Percentiles rank a stretch among this genome's conserved stretches.
Conservation (phyloP, 352 stramenopile species). For the Elongisporangium anandrum region DNA sequence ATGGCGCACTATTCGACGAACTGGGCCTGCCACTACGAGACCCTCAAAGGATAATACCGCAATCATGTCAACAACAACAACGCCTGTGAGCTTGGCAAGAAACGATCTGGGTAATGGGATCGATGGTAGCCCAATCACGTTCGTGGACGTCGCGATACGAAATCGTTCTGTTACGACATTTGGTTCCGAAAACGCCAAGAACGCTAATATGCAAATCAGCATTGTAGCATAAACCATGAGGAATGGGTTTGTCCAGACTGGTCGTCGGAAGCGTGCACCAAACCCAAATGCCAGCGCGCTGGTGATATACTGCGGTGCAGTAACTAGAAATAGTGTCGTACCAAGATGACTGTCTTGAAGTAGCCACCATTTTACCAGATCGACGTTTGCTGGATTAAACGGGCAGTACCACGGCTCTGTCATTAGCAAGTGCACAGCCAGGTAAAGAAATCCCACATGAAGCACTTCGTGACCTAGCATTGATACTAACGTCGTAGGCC, state of each 20-base stretch:
- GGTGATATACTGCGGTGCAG: constrained; percentile 21
- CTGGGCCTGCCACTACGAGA: constrained; percentile 30
- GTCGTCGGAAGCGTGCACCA: constrained; percentile 26
- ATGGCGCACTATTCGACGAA: constrained; percentile 10
- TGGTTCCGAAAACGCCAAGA: constrained; percentile 23
- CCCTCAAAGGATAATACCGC: constrained; percentile 37
- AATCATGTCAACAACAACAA: constrained; percentile 29
- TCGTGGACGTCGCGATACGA: constrained; percentile 39
- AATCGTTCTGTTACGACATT: constrained; percentile 30
- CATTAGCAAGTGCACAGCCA: constrained; percentile 23
- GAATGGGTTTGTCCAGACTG: constrained; percentile 27
- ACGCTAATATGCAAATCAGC: constrained; percentile 18
- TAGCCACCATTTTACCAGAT: constrained; percentile 43
- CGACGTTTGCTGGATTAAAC: constrained; percentile 30
- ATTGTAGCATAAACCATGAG: constrained; percentile 15
- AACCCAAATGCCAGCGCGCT: constrained; percentile 27
- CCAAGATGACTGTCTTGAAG: constrained; percentile 37
- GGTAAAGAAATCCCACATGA: constrained; percentile 44
- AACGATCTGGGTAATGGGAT: constrained; percentile 44
- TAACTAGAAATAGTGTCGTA: constrained; percentile 28
- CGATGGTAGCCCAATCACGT: constrained; percentile 42
- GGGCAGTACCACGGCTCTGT: constrained; percentile 34
- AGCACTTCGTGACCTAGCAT: constrained; percentile 43
- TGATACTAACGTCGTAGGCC: constrained; percentile 34
- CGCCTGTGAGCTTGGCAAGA: constrained; percentile 25